Evolutionary conservation across 164 flowering plant genomes (phyloP).

Genomic region (Vitis amurensis): DNA sequence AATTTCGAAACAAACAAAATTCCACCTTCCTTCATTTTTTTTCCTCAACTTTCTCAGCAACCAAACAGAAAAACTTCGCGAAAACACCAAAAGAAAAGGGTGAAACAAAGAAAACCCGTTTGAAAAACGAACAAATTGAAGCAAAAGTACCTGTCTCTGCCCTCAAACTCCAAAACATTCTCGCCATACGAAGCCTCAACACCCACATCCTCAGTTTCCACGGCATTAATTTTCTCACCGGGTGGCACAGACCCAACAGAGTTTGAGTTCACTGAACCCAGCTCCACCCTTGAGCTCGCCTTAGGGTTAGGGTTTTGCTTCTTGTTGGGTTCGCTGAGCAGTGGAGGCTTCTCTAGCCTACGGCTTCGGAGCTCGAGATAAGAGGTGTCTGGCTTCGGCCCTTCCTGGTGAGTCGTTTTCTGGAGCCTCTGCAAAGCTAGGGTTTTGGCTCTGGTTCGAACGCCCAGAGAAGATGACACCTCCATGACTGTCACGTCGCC

Average conservation of each 20-base stretch:
- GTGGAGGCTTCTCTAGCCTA: slow-evolving; percentile 53
- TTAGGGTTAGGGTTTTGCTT: slow-evolving; percentile 7
- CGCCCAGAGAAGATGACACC: slow-evolving; percentile 53
- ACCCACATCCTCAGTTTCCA: slow-evolving; percentile 22
- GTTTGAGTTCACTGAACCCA: slow-evolving; percentile 24
- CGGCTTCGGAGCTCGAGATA: slow-evolving; percentile 85
- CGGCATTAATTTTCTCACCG: not conserved
- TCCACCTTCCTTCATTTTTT: no score
- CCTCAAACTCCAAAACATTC: slow-evolving; percentile 57
- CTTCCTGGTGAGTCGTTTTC: not conserved
- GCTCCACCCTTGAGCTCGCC: slow-evolving; percentile 18
- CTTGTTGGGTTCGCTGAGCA: slow-evolving; percentile 13
- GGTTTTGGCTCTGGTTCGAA: slow-evolving; percentile 80
- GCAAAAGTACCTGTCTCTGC: slow-evolving; percentile 55
- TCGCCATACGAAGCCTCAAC: slow-evolving; percentile 66
- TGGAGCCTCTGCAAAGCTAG: slow-evolving; percentile 62
- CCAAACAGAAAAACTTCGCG: no score
- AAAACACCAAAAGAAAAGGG: not conserved
- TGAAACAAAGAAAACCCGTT: not conserved
- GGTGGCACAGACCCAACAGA: slow-evolving; percentile 24
- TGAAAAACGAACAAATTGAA: slow-evolving; percentile 1
- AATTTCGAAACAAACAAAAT: no score
- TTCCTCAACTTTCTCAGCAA: no score
- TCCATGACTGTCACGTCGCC: slow-evolving; percentile 64
- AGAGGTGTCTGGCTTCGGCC: slow-evolving; percentile 17